Evolutionary conservation across 805 yeast genomes (phyloP), one percentile per base, ranked within the genome.

Genomic region (Sugiyamaella chiloensis): DNA sequence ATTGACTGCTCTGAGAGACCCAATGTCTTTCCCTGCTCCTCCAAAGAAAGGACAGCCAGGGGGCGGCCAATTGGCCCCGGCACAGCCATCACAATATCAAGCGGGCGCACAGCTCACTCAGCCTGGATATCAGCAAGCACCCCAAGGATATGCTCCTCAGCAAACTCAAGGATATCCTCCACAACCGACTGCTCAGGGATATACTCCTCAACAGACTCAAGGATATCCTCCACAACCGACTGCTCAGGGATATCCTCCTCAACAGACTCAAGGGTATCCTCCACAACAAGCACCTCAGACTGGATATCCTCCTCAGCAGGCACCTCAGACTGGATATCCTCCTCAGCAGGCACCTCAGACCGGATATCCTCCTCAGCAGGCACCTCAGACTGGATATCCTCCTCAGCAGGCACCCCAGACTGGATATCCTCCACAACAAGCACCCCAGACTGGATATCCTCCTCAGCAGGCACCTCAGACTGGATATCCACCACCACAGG

Each of bases 11-110:
- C 47, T 66, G 40, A 60, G 51, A 27, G 67, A 68, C 44, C 65
- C 74, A 17, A 53, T 50, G 9, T 44, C 69, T 7, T 64, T 72
- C 45, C 76, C 78, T 2, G 65, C 73, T 8, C 79, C 79, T 1
- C 82, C 82, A 0, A 63, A 58, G 43, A 63, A 61, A 23, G 73
- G 65, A 12, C 60, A 62, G 16, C 61, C 66, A 8, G 57, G 59
- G 12, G 67, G 47, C 4, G 63, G 55, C 8, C 63, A 14, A 29
- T 19, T 37, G 6, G 31, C 45, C 12, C 21, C 47, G n/a, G 29
- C 29, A 7, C 29, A 26, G 9, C 29, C 29, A 8, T 11, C 7
- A 26, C 11, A 7, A 26, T 26, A 26, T 26, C 29, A 26, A 26
- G 29, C 29, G 29, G n/a, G n/a, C n/a, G n/a, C n/a, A n/a, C n/a